Evolutionary conservation across 2,329 filamentous ascomycete genomes (phyloP).

Genomic region (Bipolaris sorokiniana): DNA sequence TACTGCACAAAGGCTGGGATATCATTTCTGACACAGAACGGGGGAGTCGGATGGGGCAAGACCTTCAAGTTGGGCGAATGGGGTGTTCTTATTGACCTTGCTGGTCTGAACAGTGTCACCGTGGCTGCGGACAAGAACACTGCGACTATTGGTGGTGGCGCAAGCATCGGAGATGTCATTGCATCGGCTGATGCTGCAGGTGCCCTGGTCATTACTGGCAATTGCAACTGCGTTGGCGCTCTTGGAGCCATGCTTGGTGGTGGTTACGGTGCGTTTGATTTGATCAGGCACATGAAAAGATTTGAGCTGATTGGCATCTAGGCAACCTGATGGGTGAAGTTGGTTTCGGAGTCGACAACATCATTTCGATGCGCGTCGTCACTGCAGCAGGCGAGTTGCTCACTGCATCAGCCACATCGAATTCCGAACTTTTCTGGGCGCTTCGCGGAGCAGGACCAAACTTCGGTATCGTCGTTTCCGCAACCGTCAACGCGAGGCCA

Average conservation of each 20-base stretch:
- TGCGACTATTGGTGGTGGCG: conserved; percentile 41
- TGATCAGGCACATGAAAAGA: not conserved
- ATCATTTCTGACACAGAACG: conserved; percentile 38
- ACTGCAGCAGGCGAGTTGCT: conserved; percentile 38
- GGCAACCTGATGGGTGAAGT: conserved; percentile 60
- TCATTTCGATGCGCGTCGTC: conserved; percentile 42
- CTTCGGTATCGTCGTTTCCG: conserved; percentile 46
- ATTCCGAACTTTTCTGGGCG: conserved; percentile 47
- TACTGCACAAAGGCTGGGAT: conserved; percentile 27
- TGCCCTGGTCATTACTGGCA: conserved; percentile 36
- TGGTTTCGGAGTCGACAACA: conserved; percentile 61
- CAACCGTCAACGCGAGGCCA: conserved; percentile 48
- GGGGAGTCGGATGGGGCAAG: conserved; percentile 37
- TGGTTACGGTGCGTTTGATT: conserved; percentile 55
- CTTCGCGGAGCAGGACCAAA: conserved; percentile 47
- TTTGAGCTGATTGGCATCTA: conserved; percentile 4
- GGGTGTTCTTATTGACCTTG: conserved; percentile 41
- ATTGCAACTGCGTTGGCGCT: conserved; percentile 43
- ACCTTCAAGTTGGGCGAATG: conserved; percentile 30
- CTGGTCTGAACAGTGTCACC: conserved; percentile 32
- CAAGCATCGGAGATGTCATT: conserved; percentile 46
- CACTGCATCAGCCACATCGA: conserved; percentile 32
- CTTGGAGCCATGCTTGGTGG: conserved; percentile 53
- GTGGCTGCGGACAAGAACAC: conserved; percentile 32
- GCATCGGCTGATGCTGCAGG: conserved; percentile 48